A percentile compares a stretch with the other conserved stretches of the same genome.
phyloP scores from a whole-genome alignment of 306 rosid species.

The Leucaena leucocephala region DNA sequence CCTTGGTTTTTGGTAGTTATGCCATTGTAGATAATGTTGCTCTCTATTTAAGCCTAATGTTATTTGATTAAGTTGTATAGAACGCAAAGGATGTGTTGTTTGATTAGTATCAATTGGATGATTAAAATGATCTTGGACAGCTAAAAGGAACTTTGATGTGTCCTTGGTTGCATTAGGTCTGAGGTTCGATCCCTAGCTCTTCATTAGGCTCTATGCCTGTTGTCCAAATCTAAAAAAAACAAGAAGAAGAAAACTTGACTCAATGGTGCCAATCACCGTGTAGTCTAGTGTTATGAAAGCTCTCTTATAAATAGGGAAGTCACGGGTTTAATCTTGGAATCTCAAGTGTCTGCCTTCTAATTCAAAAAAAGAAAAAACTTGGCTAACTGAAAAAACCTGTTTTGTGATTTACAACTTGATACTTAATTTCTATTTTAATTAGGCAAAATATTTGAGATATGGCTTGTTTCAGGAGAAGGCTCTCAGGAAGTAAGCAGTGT shows the following conservation, averaged over 20 bases:
- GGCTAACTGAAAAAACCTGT: neutral
- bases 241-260: neutral
- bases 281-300: no score
- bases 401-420: constrained; percentile 16
- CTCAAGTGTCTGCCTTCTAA: no score
- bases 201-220: no score
- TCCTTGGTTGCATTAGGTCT: no score
- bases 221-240: no score
- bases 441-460: constrained; percentile 34
- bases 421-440: constrained; percentile 25
- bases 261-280: no score
- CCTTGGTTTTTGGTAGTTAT: neutral
- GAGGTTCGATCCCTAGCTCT: no score
- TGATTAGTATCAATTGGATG: neutral
- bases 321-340: no score
- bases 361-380: no score
- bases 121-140: neutral
- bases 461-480: constrained; percentile 61
- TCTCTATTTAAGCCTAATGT: neutral
- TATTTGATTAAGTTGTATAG: neutral
- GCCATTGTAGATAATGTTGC: neutral
- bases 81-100: neutral
- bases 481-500: constrained; percentile 35
- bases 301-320: no score
- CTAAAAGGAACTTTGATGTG: neutral